A percentile compares a stretch with the other conserved stretches of the same genome.
These are phyloP conservation scores for Lipomyces anomalus DNA, from an alignment of 805 yeast species.

Conservation along the genomic window DNA sequence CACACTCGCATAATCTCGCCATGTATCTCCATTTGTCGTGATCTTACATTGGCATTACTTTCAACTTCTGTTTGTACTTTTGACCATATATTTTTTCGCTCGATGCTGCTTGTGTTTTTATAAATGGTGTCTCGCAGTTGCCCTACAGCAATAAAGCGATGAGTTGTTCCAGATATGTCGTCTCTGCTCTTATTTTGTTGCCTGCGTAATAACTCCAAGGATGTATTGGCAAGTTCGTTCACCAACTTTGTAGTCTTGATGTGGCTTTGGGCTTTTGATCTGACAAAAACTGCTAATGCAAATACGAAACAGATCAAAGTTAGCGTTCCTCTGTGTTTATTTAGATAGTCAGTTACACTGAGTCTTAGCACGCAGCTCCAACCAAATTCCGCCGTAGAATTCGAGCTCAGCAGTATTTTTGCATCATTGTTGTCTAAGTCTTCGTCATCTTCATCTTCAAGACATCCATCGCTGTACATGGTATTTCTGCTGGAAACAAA, in stretches of 20 bases:
- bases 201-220: conserved; percentile 21
- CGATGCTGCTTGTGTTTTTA: conserved; percentile 27
- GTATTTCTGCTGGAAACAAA: too few species aligned
- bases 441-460: too few species aligned
- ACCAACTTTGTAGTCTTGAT: too few species aligned
- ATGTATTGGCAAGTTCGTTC: conserved; percentile 23
- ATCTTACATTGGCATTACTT: conserved; percentile 24
- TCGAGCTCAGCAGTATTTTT: conserved; percentile 8
- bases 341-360: too few species aligned
- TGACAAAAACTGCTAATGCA: too few species aligned
- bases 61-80: conserved; percentile 23
- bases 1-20: conserved; percentile 82
- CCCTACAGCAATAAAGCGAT: conserved; percentile 55
- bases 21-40: conserved; percentile 40
- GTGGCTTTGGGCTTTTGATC: too few species aligned
- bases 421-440: too few species aligned
- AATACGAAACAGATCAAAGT: too few species aligned
- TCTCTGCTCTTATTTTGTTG: conserved; percentile 24
- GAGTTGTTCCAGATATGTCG: conserved; percentile 36
- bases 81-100: conserved; percentile 24
- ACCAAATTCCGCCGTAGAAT: conserved; percentile 6
- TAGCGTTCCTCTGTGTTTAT: too few species aligned
- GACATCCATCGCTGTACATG: too few species aligned
- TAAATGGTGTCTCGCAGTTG: conserved; percentile 43
- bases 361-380: too few species aligned